Base-by-base conservation (phyloP, 805 yeast genomes). In the Ogataea saltuana region DNA sequence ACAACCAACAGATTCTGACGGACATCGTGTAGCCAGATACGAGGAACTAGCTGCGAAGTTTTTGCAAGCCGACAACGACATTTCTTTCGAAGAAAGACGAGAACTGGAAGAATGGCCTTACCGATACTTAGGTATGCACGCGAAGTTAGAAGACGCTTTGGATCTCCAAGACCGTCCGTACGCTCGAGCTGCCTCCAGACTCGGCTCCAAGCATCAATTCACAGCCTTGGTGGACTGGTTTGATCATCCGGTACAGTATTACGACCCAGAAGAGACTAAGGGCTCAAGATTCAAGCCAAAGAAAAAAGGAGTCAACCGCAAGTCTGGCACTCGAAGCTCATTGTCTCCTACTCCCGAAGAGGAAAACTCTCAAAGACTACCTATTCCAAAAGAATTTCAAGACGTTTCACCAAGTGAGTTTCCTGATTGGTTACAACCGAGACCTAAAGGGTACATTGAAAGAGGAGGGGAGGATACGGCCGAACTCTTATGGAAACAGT, bases 391-490 rank as follows among this genome's bases (percentile, higher is more conserved):
- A 7, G 75, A 77, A 45, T 79, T 38, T 53, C 55, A 65, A 46
- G 67, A 70, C 39, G 41, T 56, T 0, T 61, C 67, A 15, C 71
- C 73, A 0, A 67, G 65, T 36, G 80, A 79, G 0, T 78, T 70
- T 42, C 90, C 90, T 0, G 74, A 73, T 0, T 88, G 95, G 95
- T 65, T 87, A 22, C 90, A 84, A 58, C 85, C 83, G 3, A 68
- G 83, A 46, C 96, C 96, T 0, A 70, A 72, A 39, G 96, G 96
- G 0, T 88, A 87, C 60, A 67, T 86, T 6, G 95, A 88, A 55
- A 73, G 98, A 55, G 97, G 97, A 1, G 80, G 77, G 3, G 85
- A 82, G 54, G 80, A 75, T 16, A 80, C 88, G 0, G 69, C 73
- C 17, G 75, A 81, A 0, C 63, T 88, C 6, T 63, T 83, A 54